Conservation (phyloP, 805 yeast species). For the Kodamaea fukazawae region DNA sequence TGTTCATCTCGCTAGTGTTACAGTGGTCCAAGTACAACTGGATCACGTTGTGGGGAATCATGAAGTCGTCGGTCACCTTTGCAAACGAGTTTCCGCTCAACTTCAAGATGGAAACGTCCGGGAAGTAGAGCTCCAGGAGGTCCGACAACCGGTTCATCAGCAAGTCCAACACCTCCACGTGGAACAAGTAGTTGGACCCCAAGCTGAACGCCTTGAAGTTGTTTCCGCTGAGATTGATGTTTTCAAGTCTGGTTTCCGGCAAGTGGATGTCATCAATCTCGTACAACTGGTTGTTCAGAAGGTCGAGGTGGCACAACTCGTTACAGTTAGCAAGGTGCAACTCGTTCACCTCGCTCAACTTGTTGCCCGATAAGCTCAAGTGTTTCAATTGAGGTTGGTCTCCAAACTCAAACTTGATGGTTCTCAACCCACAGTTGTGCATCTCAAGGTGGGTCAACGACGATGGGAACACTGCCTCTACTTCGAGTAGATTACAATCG, state of each 20-base stretch:
- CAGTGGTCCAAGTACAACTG: conserved; percentile 7
- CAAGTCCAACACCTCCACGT: conserved; percentile 5
- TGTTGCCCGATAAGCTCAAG: conserved; percentile 3
- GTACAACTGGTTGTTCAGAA: conserved; percentile 7
- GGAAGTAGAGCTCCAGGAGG: conserved; percentile 1
- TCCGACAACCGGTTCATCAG: conserved; percentile 6
- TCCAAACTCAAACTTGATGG: not conserved
- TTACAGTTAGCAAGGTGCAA: conserved; percentile 6
- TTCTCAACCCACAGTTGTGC: conserved; percentile 3
- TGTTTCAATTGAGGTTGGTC: not conserved
- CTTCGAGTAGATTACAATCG: not conserved
- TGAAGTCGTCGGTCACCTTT: conserved; percentile 4
- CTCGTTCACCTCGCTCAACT: conserved; percentile 1
- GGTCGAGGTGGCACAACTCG: conserved; percentile 2
- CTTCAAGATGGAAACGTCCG: conserved; percentile 4
- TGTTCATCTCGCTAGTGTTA: conserved; percentile 2
- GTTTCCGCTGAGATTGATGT: conserved; percentile 6
- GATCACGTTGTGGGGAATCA: conserved; percentile 1
- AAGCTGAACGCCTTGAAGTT: not conserved
- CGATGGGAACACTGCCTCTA: not conserved
- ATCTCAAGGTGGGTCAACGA: not conserved
- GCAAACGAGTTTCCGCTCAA: conserved; percentile 6
- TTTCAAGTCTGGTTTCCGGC: not conserved
- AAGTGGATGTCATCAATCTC: conserved; percentile 1
- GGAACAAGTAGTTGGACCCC: not conserved